Evolutionary conservation across 345 rosid genomes (phyloP), one percentile per base, ranked within the genome.

Genomic region (Citrus sinensis): DNA sequence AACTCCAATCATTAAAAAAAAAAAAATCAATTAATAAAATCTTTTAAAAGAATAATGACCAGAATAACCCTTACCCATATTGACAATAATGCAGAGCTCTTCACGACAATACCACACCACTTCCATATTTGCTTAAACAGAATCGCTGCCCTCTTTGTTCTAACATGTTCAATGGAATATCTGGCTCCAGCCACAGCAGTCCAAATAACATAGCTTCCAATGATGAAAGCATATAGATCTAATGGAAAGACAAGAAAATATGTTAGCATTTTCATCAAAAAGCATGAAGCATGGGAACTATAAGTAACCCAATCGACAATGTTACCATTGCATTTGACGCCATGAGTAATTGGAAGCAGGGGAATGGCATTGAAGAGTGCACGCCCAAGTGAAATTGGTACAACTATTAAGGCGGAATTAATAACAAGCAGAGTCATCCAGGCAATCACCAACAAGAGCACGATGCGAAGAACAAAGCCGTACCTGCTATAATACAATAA

Each of bases 151-250:
- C 94, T 90, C 82, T 88, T 90, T 27, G 95, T 85, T 86, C 90
- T 90, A 61, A 97, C 71, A 68, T 94, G 94, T 82, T 94, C 97
- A 35, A 92, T 77, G 2, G 90, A 88, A 88, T 93, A 97, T 86
- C 98, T 90, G 29, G 88, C 92, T 77, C 98, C 99, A 82, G 98
- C 95, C 68, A 94, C 69, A 51, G 88, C 86, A 37, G 97, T 94
- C 98, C 98, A 97, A 80, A 97, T 90, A 76, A 87, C 94, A 81
- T 97, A 97, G 85, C 98, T 92, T 77, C 98, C 99, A 76, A 97
- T 94, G 25, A 92, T 85, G 82, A 92, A 94, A 77, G 98, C 99
- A 88, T 97, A 97, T 25, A 97, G 85, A 78, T 97, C 99, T 97
- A 79, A 68, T 70, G 46, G 76, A 13, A 73, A n/a, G 75, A 30